Evolutionary conservation across 306 rosid species (phyloP).

Genomic region (Psophocarpus tetragonolobus): DNA sequence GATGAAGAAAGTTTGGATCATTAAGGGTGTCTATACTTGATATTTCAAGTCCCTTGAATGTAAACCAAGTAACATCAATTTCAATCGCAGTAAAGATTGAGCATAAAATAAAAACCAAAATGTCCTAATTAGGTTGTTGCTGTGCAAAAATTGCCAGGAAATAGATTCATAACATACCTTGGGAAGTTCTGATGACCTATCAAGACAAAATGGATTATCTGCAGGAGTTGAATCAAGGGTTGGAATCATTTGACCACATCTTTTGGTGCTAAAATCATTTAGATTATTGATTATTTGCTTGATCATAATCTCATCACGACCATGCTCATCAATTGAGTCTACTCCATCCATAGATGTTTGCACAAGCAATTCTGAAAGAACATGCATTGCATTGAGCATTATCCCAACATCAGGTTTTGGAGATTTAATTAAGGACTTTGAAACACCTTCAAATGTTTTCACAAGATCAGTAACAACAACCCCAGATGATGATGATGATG

Average conservation of each 20-base stretch:
- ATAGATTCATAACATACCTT: slow-evolving; percentile 48
- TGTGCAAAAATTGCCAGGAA: not conserved
- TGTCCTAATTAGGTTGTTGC: not conserved
- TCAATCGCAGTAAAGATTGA: slow-evolving; percentile 21
- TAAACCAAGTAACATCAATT: slow-evolving; percentile 40
- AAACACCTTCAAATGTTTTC: slow-evolving; percentile 41
- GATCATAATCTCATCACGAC: slow-evolving; percentile 39
- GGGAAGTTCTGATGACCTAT: slow-evolving; percentile 40
- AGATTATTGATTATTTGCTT: slow-evolving; percentile 55
- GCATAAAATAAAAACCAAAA: not conserved
- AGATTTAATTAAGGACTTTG: slow-evolving; percentile 47
- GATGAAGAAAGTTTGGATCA: slow-evolving; percentile 33
- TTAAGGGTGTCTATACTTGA: slow-evolving; percentile 37
- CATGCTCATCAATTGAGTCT: slow-evolving; percentile 41
- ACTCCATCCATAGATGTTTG: slow-evolving; percentile 40
- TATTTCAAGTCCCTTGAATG: slow-evolving; percentile 42
- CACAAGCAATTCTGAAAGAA: slow-evolving; percentile 61
- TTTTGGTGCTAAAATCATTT: slow-evolving; percentile 37
- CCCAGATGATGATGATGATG: slow-evolving; percentile 37
- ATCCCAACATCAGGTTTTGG: slow-evolving; percentile 45
- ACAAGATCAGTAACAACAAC: slow-evolving; percentile 35
- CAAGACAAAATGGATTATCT: slow-evolving; percentile 34
- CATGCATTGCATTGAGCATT: slow-evolving; percentile 50
- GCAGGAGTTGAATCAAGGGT: slow-evolving; percentile 35
- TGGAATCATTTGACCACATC: slow-evolving; percentile 35